Percentiles rank a stretch among this genome's conserved stretches.
These are phyloP conservation scores for Hansenula sp. DNA, from an alignment of 1,139 yeast genomes.

Conservation along the genomic window DNA sequence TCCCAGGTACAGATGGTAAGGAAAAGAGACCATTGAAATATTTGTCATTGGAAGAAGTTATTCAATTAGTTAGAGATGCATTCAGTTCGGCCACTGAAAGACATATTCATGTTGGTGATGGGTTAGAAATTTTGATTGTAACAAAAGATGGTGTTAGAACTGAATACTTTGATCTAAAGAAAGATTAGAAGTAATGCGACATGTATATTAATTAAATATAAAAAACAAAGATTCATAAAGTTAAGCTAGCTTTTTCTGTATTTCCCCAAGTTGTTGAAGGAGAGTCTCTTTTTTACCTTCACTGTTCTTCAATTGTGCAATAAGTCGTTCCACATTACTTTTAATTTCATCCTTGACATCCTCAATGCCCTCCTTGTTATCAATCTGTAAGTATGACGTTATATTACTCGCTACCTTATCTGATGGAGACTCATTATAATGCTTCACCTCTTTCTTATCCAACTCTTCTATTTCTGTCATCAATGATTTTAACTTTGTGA, in stretches of 20 bases:
- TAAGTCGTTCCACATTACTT: slow-evolving; percentile 7
- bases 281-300: slow-evolving; percentile 7
- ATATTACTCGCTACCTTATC: background rate
- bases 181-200: slow-evolving; percentile 46
- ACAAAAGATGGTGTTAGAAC: slow-evolving; percentile 89
- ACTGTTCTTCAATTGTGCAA: slow-evolving; percentile 8
- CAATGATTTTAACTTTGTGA: slow-evolving; percentile 10
- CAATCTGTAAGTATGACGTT: slow-evolving; percentile 3
- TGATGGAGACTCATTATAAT: background rate
- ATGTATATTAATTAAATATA: background rate
- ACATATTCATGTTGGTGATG: slow-evolving; percentile 98
- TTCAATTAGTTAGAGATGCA: slow-evolving; percentile 86
- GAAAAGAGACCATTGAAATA: slow-evolving; percentile 57
- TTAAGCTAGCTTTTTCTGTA: background rate
- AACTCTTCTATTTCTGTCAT: slow-evolving; percentile 17
- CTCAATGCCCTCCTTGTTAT: background rate
- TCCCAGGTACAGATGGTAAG: slow-evolving; percentile 69
- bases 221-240: background rate
- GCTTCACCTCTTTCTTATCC: slow-evolving; percentile 7
- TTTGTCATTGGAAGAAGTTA: slow-evolving; percentile 76
- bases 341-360: slow-evolving; percentile 4
- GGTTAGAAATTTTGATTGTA: slow-evolving; percentile 82
- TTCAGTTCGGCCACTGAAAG: slow-evolving; percentile 96
- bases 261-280: slow-evolving; percentile 14
- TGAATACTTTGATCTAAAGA: slow-evolving; percentile 81